Conservation (phyloP, 352 stramenopile genomes). For the Phytophthora quininea region DNA sequence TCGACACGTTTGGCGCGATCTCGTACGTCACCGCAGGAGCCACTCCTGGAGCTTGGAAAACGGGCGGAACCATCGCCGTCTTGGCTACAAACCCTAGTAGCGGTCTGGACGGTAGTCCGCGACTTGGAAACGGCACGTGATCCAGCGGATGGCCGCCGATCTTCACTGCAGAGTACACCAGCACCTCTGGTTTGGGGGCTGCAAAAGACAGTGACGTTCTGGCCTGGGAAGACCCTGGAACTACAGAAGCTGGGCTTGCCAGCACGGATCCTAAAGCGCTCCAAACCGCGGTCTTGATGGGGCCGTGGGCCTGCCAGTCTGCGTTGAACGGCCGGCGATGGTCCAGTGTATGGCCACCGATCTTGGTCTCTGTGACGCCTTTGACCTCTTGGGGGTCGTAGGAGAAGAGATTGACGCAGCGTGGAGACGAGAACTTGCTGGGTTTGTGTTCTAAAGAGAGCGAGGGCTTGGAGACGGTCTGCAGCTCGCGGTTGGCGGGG, state of each 20-base stretch:
- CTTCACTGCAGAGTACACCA: constrained; percentile 71
- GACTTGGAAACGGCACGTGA: constrained; percentile 73
- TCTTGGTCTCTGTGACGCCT: constrained; percentile 75
- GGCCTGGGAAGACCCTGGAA: constrained; percentile 19
- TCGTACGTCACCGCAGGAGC: constrained; percentile 33
- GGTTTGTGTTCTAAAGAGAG: constrained; percentile 15
- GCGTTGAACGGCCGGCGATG: constrained; percentile 50
- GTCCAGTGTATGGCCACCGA: constrained; percentile 70
- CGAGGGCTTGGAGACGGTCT: background rate
- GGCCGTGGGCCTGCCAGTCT: constrained; percentile 35
- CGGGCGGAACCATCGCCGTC: background rate
- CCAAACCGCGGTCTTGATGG: constrained; percentile 39
- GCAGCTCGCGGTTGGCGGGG: constrained; percentile 8
- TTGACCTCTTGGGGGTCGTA: constrained; percentile 38
- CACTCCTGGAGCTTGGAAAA: constrained; percentile 20
- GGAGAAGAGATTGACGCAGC: constrained; percentile 63
- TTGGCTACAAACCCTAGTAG: constrained; percentile 50
- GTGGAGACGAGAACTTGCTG: constrained; percentile 32
- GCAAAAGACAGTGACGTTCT: constrained; percentile 48
- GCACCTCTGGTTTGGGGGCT: constrained; percentile 38
- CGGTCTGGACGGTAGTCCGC: constrained; percentile 62
- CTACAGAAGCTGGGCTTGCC: no score
- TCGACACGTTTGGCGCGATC: constrained; percentile 38
- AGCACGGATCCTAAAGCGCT: no score
- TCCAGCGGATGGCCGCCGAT: constrained; percentile 81